Evolutionary conservation across 179 eudicot genomes (phyloP), one percentile per base, ranked within the genome.

Genomic region (Vitellaria paradoxa): DNA sequence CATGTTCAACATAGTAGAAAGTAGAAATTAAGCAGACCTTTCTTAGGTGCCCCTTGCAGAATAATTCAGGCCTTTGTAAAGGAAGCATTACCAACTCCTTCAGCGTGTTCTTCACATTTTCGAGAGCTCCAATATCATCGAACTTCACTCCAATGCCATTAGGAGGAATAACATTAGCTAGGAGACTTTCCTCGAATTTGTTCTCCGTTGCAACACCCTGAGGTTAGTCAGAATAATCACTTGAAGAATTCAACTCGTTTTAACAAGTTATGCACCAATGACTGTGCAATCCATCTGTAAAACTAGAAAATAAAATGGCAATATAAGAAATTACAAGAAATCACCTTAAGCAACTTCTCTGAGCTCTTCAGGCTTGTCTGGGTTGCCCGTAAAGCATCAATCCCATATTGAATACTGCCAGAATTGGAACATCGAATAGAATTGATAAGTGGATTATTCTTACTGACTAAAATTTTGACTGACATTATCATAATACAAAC

Each of bases 111-210:
- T 91, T 91, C 30, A 91, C 92, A 80, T 86, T 91, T 79, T 89
- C 91, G 20, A 91, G 87, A 18, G 91, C 94, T 74, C 94, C 94
- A 73, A 90, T 84, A 79, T 90, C 92, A 81, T 90, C 92, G 84
- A 90, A 90, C n/a, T 89, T 88, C 37, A 90, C 92, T 65, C 92
- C 94, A 80, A 87, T 88, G 70, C 88, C 94, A 84, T 65, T 87
- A 68, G 92, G 94, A 5, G 92, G 94, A 69, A 90, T 88, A 63
- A 90, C 94, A 80, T 90, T 90, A 40, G 79, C 87, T 21, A 88
- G 86, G 77, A 90, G 92, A 57, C 83, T 85, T 76, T 90, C 88
- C 83, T 88, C 92, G 71, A 90, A 88, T 56, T 87, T 92, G 83
- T 90, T 90, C 75, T 90, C 94, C 8, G 88, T 84, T 74, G 79